phyloP scores from a whole-genome alignment of 139 green algal genomes.

The Chlorella ohadii region DNA sequence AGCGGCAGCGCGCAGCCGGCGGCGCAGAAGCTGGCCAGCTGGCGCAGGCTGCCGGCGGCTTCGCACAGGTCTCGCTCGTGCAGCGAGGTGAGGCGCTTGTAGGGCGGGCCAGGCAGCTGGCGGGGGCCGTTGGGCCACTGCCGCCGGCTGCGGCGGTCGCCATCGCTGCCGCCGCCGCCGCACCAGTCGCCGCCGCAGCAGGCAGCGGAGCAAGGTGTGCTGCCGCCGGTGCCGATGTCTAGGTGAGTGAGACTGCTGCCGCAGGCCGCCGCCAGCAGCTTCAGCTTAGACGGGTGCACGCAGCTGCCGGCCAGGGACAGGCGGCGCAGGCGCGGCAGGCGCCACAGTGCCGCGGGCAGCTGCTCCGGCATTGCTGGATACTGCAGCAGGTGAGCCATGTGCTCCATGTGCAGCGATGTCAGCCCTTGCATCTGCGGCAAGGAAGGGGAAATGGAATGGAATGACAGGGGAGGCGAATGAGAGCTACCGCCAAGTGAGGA shows the following conservation, averaged over 20 bases:
- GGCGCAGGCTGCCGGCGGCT: neutral
- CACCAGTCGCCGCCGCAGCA: too few species aligned
- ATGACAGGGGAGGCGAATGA: neutral
- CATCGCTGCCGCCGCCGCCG: neutral
- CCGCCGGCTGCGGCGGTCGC: neutral
- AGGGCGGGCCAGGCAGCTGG: neutral
- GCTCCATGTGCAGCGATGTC: conserved; percentile 2
- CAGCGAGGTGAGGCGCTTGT: conserved; percentile 1
- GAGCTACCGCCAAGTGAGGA: too few species aligned
- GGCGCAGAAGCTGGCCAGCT: conserved; percentile 16
- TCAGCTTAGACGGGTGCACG: conserved; percentile 26
- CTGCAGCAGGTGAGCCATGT: conserved; percentile 28
- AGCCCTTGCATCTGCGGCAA: conserved; percentile 28
- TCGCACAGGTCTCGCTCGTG: conserved; percentile 27
- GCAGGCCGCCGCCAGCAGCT: conserved; percentile 24
- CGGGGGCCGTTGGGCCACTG: neutral
- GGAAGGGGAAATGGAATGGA: neutral
- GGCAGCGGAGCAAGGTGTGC: neutral
- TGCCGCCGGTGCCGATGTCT: conserved; percentile 15
- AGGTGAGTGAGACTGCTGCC: conserved; percentile 18
- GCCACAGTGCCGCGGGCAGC: conserved; percentile 28
- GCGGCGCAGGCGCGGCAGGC: conserved; percentile 13
- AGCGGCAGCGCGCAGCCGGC: conserved; percentile 24
- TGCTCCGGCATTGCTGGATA: conserved; percentile 19
- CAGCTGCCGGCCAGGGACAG: conserved; percentile 25